Base-by-base conservation (phyloP, 495 filamentous ascomycete species). In the Lentithecium fluviatile region DNA sequence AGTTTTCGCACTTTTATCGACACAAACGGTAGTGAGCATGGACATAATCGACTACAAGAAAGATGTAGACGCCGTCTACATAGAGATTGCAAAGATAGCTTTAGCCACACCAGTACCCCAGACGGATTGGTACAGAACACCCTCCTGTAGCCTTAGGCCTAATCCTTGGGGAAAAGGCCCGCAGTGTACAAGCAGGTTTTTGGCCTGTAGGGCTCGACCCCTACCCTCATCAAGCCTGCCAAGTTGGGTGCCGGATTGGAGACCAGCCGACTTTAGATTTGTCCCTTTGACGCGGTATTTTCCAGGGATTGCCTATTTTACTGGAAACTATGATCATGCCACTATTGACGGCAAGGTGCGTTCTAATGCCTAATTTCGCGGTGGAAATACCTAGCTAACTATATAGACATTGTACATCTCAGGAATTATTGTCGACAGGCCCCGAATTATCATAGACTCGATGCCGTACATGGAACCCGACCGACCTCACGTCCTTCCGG, bases 1-100 rank as follows among this genome's bases (percentile, higher is more conserved):
- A 48, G 45, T 48, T 48, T 48, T 48, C 45, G 45, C 45, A 48
- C 45, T 48, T 48, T 48, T 48, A 15, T 48, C 45, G 25, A 48
- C 45, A 23, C 45, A 48, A 23, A 48, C 45, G 2, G 23, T 23
- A 48, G 45, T 48, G 23, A 23, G 45, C 19, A 23, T 48, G 45
- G 45, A 48, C 7, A 48, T 48, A 48, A 23, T 48, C 45, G 45
- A 48, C 20, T 48, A 48, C 19, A 23, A 23, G n/a, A 48, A 48
- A 24, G 45, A 48, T 48, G 45, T 48, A 15, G 45, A 8, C n/a
- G 23, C 45, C 15, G 45, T 48, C 7, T 48, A 48, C 45, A 48
- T 23, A 48, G 45, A 48, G 19, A 48, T 48, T 48, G 45, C 45
- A 23, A 23, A 48, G 17, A 48, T 48, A 48, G 45, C 45, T 48